phyloP scores from a whole-genome alignment of 371 early-diverging fungal species.

The Globomyces sp. region DNA sequence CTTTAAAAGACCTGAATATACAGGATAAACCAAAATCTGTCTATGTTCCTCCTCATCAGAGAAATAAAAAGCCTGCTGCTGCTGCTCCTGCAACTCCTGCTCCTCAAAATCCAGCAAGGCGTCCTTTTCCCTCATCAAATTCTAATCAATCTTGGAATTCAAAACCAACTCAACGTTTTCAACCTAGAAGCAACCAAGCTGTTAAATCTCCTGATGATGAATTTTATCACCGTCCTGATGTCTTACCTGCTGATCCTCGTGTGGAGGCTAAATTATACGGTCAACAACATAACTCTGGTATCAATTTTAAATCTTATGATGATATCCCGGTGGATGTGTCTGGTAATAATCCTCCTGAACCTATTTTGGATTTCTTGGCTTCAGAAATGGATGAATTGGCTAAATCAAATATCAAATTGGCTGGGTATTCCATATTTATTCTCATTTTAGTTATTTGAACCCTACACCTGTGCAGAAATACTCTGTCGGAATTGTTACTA shows the following conservation, averaged over 20 bases:
- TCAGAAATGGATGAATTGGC: constrained; percentile 78
- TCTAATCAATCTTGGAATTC: neutral
- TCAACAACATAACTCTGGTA: constrained; percentile 66
- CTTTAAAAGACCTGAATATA: no score
- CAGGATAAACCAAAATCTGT: neutral
- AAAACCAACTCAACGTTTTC: neutral
- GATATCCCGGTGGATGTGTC: constrained; percentile 94
- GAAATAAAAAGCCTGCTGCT: neutral
- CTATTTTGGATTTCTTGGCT: constrained; percentile 64
- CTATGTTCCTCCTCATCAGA: neutral
- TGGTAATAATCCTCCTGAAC: constrained; percentile 74
- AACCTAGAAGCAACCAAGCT: neutral
- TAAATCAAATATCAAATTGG: constrained; percentile 86
- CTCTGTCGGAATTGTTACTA: constrained; percentile 83
- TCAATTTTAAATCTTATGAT: constrained; percentile 97
- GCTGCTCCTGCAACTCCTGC: constrained; percentile 1
- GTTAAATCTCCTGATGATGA: constrained; percentile 60
- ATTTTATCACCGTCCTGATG: constrained; percentile 44
- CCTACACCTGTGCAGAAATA: constrained; percentile 97
- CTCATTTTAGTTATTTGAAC: no score
- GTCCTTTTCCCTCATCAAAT: neutral
- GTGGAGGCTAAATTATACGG: constrained; percentile 81
- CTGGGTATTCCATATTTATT: constrained; percentile 68
- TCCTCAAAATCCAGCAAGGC: neutral
- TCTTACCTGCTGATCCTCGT: constrained; percentile 63